phyloP scores from a whole-genome alignment of 257 asterid genomes.

The Nicotiana tomentosiformis region DNA sequence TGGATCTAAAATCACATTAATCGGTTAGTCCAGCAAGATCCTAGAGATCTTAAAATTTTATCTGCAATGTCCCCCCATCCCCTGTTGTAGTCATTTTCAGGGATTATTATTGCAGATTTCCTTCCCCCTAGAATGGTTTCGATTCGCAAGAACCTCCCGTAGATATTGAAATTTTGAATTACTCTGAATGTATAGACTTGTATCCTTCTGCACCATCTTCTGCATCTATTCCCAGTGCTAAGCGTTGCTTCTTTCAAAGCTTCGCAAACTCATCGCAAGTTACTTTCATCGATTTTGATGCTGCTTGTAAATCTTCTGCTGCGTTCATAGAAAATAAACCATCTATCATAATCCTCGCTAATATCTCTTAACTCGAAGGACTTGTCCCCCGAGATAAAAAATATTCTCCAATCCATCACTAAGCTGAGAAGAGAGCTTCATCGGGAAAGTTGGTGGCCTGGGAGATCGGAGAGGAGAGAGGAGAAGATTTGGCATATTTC shows the following conservation, averaged over 20 bases:
- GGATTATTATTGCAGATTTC: neutral
- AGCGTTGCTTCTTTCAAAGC: neutral
- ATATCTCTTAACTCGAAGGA: neutral
- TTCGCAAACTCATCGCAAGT: neutral
- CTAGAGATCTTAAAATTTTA: no score
- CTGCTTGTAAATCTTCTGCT: neutral
- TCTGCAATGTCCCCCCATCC: neutral
- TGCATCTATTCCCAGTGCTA: neutral
- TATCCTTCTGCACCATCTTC: neutral
- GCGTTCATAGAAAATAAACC: neutral
- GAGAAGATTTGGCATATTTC: no score
- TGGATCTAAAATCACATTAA: neutral
- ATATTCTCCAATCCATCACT: neutral
- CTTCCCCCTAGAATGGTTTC: neutral
- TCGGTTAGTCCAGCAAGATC: neutral
- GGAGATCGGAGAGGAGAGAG: no score
- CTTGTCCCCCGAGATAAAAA: neutral
- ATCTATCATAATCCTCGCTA: neutral
- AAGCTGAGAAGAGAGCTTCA: no score
- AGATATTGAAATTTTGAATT: neutral
- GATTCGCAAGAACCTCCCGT: neutral
- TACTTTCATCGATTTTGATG: neutral
- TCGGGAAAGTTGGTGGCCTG: no score
- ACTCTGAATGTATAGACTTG: neutral
- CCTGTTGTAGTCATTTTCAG: neutral